Base-by-base conservation (phyloP, 257 asterid species). In the Haberlea rhodopensis region DNA sequence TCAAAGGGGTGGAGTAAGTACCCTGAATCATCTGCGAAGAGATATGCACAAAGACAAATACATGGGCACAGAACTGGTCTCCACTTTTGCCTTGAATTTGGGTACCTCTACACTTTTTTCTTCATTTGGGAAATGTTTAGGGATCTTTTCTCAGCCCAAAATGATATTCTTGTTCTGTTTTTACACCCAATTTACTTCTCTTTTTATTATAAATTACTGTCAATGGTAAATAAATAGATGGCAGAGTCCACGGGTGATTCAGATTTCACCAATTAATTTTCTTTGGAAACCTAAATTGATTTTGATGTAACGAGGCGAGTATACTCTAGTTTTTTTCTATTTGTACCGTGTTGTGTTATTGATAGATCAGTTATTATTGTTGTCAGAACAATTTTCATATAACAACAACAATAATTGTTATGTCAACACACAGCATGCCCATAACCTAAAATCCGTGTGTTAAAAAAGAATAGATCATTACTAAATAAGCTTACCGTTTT, bases 1-100 rank as follows among this genome's bases (percentile, higher is more conserved):
- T 89, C 95, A 86, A 84, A 88, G 84, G 71, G 52, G 67, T 46
- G 67, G 57, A 24, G 53, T 28, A 65, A 65, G n/a, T 40, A 54
- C 34, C 49, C 18, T 28, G 69, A 21, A 55, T 15, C 32, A 46
- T 18, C 67, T 58, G 68, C 63, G 52, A 32, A 27, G 60, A 52
- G 76, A 63, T 65, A 57, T 23, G 40, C 31, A 6, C 31, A 21
- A 29, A 48, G 45, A 37, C 26, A 5, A 32, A 53, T 51, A 8
- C 26, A 66, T 1, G 10, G 19, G 48, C 23, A 19, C 27, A 25
- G 45, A 26, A 10, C 20, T 16, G 59, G 67, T 69, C 57, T 60
- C 29, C 58, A 57, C 83, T 77, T 77, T 79, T 70, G 71, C 79
- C 80, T 62, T 68, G 67, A 68, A 71, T 62, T 67, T 72, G 60